Base-by-base conservation (phyloP, 176 grass and related monocot species). In the Lolium perenne region DNA sequence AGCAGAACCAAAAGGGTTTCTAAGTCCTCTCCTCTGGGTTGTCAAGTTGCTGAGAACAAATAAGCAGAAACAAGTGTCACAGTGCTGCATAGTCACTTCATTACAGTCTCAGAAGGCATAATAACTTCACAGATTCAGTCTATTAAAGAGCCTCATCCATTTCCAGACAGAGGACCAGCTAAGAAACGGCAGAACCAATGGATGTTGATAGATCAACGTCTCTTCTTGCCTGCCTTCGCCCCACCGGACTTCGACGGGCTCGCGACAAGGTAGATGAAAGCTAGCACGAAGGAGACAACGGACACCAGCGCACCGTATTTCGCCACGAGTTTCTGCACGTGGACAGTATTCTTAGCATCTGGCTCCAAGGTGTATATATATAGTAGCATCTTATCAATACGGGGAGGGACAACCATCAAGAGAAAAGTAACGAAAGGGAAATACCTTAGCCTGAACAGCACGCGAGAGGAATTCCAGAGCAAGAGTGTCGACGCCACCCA, bases 371-470 rank as follows among this genome's bases (percentile, higher is more conserved):
- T 21, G 48, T 22, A 51, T 22, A 73, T 22, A 51, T 22, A 29
- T 50, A 49, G 0, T 15, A 32, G 51, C 21, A 54, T 4, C 41
- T 7, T 53, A 20, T 61, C 69, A 21, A 62, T 5, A 85, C 68
- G 38, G 40, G 25, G 55, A 13, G 22, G 29, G 29, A 61, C 62
- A 77, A 26, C 16, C 43, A 21, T 4, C 1, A 2, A 53, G 2
- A 14, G 0, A 38, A 16, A 17, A 66, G 10, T 32, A 80, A 43
- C 18, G 8, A 69, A 66, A 56, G 20, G 10, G 70, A 35, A 71
- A 88, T 95, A 98, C 96, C 92, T 94, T 95, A 86, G 84, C 93
- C 96, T 95, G 88, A 74, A 91, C 69, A 72, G 67, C 76, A 49
- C 22, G 80, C 10, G 45, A 68, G 16, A 23, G 54, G 1, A 59